Base-by-base conservation (phyloP, 768 basidiomycete genomes). In the Tulasnella sp. region DNA sequence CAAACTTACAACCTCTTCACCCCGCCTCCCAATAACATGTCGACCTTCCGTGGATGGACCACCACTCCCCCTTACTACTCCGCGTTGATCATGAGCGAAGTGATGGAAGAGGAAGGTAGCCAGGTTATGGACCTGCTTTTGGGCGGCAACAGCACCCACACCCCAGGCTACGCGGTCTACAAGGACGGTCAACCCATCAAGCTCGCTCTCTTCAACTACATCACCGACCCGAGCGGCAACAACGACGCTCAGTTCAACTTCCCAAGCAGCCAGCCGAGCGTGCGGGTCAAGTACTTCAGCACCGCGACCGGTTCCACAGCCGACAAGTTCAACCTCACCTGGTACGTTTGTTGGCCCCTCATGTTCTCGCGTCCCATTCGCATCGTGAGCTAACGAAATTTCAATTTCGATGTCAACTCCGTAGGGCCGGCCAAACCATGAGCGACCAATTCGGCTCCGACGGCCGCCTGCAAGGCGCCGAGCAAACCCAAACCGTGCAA, bases 21-120 rank as follows among this genome's bases (percentile, higher is more conserved):
- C 81, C 88, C 89, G 4, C 89, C 89, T 2, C 88, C 88, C 7
- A 83, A 83, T 85, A n/a, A 92, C 91, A 81, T 87, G 90, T 81
- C 88, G 90, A 0, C 81, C 0, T 90, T 87, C 84, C 88, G 88
- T n/a, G n/a, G n/a, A n/a, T 80, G 86, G 92, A 84, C 95, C 93
- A 93, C 92, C 56, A 92, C 92, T 3, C 88, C 92, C 0, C 85
- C 92, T 71, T 94, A 92, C 86, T 96, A 95, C 84, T 88, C 94
- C 0, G 88, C 91, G 1, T 85, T 95, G 38, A 87, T 92, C 81
- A 86, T 92, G 58, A 89, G 94, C 0, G 94, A 95, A 84, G 87
- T 88, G 4, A 87, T 95, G 46, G 93, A 93, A 24, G 86, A 88
- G 71, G 88, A 89, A 58, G 91, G 91, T 84, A 86, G 84, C 1